phyloP scores from a whole-genome alignment of 2,329 filamentous ascomycete genomes.

The Monilinia fructigena region DNA sequence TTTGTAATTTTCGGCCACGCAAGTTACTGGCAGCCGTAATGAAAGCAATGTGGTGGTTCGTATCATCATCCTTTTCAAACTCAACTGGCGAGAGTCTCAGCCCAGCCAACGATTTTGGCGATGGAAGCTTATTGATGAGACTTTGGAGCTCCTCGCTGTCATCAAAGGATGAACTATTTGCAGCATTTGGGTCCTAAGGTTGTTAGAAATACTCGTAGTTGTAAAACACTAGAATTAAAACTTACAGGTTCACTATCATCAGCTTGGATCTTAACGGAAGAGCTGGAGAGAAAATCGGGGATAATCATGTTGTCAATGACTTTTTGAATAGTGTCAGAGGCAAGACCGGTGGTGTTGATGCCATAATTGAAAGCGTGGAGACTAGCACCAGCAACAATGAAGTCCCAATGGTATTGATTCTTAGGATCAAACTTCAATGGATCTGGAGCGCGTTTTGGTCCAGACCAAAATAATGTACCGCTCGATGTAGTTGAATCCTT shows the following conservation, averaged over 20 bases:
- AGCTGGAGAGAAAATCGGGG: conserved; percentile 90
- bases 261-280: conserved; percentile 93
- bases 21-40: conserved; percentile 97
- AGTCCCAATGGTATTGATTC: conserved; percentile 83
- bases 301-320: conserved; percentile 92
- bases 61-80: conserved; percentile 98
- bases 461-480: conserved; percentile 95
- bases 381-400: conserved; percentile 84
- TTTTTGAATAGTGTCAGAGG: conserved; percentile 70
- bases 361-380: conserved; percentile 97
- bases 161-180: conserved; percentile 56
- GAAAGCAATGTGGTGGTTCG: conserved; percentile 98
- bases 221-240: conserved; percentile 26
- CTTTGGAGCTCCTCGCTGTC: conserved; percentile 75
- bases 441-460: conserved; percentile 93
- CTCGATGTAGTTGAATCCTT: conserved; percentile 87
- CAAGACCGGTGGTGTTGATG: conserved; percentile 78
- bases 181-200: conserved; percentile 67
- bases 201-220: conserved; percentile 32
- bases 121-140: conserved; percentile 70
- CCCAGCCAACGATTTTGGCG: conserved; percentile 76
- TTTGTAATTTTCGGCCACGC: conserved; percentile 98
- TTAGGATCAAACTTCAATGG: conserved; percentile 82
- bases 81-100: conserved; percentile 91
- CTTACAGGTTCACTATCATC: conserved; percentile 85